Evolutionary conservation across 2,329 filamentous ascomycete genomes (phyloP), one percentile per base, ranked within the genome.

Genomic region (Drechslera avenae): DNA sequence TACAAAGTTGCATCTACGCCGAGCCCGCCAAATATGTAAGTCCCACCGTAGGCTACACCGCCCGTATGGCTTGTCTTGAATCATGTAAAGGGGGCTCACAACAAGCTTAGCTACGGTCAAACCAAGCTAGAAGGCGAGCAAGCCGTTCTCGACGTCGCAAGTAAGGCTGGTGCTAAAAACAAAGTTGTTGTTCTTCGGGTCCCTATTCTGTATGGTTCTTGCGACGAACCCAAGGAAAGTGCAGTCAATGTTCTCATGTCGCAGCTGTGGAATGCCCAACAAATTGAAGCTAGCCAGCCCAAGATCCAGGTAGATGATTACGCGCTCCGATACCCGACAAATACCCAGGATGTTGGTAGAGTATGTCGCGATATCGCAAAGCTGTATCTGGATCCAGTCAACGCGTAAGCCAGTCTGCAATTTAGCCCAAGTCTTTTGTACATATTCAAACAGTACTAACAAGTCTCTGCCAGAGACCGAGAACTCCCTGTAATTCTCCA

Each of bases 191-290:
- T 93, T 4, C 78, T 96, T 42, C 82, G 91, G 12, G 89, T 96
- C 4, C 91, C 91, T 0, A 86, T 96, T 13, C 78, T 96, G 13
- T 96, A 96, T 68, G 92, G 91, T 1, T 78, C 85, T n/a, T 68
- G 67, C 46, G 83, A 90, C 60, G 81, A 86, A 2, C 80, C 81
- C 50, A 79, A 82, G 3, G 91, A 96, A 75, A 94, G 89, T 63
- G 90, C 92, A 0, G 84, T 96, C 36, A 96, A 96, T 66, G 81
- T 86, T 0, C 79, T 97, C 39, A 82, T 96, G 75, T 89, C 93
- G 45, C 78, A 82, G 1, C 81, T 96, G 5, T 87, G 85, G 83
- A 89, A 89, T 70, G 82, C 86, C 0, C 88, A 92, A 69, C 82
- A 86, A 76, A 79, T 72, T 8, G 37, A 58, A 36, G 54, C 61